Evolutionary conservation across 2,329 filamentous ascomycete genomes (phyloP), one percentile per base, ranked within the genome.

Genomic region (Fusarium mangiferae): DNA sequence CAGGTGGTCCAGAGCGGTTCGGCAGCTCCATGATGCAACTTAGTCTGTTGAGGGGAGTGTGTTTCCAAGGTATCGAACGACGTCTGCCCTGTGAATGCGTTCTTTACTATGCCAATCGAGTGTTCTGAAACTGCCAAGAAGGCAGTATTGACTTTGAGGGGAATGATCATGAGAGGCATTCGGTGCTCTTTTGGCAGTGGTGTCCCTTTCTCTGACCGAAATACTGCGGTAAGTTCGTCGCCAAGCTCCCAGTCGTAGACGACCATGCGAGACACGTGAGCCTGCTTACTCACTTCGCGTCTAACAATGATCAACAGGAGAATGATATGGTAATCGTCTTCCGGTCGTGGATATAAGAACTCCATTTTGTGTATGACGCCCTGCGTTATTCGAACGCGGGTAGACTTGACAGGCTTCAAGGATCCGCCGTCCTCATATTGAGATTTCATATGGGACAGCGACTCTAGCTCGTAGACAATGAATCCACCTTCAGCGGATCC

Each of bases 321-420:
- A n/a, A 97, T 91, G 48, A 97, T 89, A 75, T 91, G 91, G 61
- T 91, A 86, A 15, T 90, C 87, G 68, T 95, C 91, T 60, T 90
- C 87, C 1, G 88, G 82, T 15, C 87, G 87, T 13, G 95, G 93
- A 67, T 93, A 90, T 6, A 99, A 86, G 73, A 98, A 99, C 28
- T 95, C 93, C 86, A 98, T 91, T 75, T 94, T 93, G 76, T 96
- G 87, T 62, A 98, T 94, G n/a, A 91, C 86, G 2, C 94, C 95
- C 13, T 91, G 88, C 13, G 94, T 85, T 15, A 81, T 73, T 15
- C 87, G 85, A 24, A 85, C 78, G 24, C 82, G 78, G 44, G 76
- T 80, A 1, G 80, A 81, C 68, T 86, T 86, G 64, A 97, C 87
- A 4, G 92, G 93, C 15, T 85, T 81, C 66, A 93, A 81, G 71